Base-by-base conservation (phyloP, 2,329 filamentous ascomycete genomes). In the Verticillium nubilum region DNA sequence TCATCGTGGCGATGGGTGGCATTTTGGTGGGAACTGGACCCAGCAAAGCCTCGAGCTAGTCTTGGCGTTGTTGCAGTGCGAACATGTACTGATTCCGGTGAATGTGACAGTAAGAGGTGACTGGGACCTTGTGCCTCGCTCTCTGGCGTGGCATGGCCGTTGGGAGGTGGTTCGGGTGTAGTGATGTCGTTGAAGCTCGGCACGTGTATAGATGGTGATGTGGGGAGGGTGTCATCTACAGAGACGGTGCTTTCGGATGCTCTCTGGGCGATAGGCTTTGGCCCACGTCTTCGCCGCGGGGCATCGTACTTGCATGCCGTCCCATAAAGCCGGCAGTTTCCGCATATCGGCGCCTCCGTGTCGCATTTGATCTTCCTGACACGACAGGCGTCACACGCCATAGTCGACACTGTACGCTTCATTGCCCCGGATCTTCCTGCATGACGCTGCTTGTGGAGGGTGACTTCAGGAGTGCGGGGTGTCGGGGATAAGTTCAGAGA, bases 361-460 rank as follows among this genome's bases (percentile, higher is more conserved):
- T 56, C 54, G 35, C 54, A 56, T 29, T 27, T 56, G 35, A 47
- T 27, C 54, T 56, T 56, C 12, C 54, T 33, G 13, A 56, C 9
- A 13, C 54, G 54, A 27, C 54, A 56, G 23, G 54, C 54, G 27
- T 56, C 54, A 19, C 54, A 56, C 13, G 54, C 54, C 54, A 56
- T 56, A 25, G 25, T 56, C 54, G 54, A 56, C 31, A 56, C 54
- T n/a, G 19, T 56, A 5, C 54, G 54, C 31, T 17, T 56, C 54
- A 26, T 56, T 23, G 54, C n/a, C 19, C 52, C 42, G 19, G 19
- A 25, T 12, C 25, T 1, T 12, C 42, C 6, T 23, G n/a, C n/a
- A 23, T 23, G 42, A 2, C n/a, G 19, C 9, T 6, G 13, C 42
- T 12, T 50, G 19, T 12, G 13, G 7, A 50, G 5, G 19, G 10